Evolutionary conservation across 148 eudicot species (phyloP), one percentile per base, ranked within the genome.

Genomic region (Vaccinium myrtillus): DNA sequence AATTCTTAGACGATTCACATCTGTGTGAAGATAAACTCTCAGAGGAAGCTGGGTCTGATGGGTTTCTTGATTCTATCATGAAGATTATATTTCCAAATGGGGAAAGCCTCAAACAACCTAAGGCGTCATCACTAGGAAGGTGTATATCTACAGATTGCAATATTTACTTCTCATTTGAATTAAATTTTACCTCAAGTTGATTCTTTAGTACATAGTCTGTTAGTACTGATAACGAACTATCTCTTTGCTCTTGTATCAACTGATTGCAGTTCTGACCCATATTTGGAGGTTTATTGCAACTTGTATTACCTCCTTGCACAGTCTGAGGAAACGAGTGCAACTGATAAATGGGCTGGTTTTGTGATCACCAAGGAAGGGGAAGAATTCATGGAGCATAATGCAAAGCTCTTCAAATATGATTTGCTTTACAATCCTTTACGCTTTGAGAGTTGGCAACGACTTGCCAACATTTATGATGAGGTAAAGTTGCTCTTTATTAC

Each of bases 271-370:
- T 90, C 96, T 83, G 99, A 95, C 83, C 95, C 96, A 70, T 97
- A 94, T 83, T 84, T 89, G 91, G 98, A 97, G 85, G 96, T 97
- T 73, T 97, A 97, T 88, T 82, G 93, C 90, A 95, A 97, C 90
- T 90, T 97, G 87, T 97, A 94, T 87, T 91, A 93, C 90, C 94
- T 95, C 79, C 92, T 95, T 88, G 96, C 95, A 59, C 94, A 90
- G 87, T 92, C 96, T 80, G 99, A 97, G 88, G 99, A 97, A 90
- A 90, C 92, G 83, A 93, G 94, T 83, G 98, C 99, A 73, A 91
- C 95, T 83, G 99, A 97, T 86, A 97, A 92, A 85, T 93, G 99
- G 98, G 93, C 99, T 89, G 99, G 99, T 53, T 97, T 95, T 92
- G 96, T 97, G 69, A 92, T 97, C 75, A 95, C 98, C 48, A 97